Percentiles rank a stretch among this genome's conserved stretches.
phyloP scores from a whole-genome alignment of 495 filamentous ascomycete species.

The Tuber indicum region DNA sequence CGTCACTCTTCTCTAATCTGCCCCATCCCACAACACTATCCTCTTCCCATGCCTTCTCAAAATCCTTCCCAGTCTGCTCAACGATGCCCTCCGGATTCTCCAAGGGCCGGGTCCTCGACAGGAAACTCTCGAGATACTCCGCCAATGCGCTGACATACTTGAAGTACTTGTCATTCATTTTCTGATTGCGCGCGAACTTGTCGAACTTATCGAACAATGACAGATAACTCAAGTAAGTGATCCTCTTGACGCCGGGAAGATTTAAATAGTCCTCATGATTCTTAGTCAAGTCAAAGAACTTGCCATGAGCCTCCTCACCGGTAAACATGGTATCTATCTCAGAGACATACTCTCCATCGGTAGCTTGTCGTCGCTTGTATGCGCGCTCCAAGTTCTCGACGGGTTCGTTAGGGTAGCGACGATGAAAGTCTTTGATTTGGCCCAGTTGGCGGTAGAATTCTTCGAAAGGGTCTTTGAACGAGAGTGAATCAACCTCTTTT shows the following conservation, averaged over 20 bases:
- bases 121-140: slow-evolving; percentile 76
- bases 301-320: slow-evolving; percentile 85
- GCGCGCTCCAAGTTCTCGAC: slow-evolving; percentile 91
- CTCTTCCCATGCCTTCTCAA: slow-evolving; percentile 72
- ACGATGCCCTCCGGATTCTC: slow-evolving; percentile 78
- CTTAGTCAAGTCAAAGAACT: slow-evolving; percentile 77
- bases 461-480: slow-evolving; percentile 81
- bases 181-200: slow-evolving; percentile 67
- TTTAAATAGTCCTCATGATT: slow-evolving; percentile 87
- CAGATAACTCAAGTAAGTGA: slow-evolving; percentile 86
- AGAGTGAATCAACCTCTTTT: slow-evolving; percentile 75
- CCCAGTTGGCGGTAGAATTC: slow-evolving; percentile 82
- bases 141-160: slow-evolving; percentile 73
- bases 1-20: slow-evolving; percentile 49
- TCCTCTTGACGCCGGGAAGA: slow-evolving; percentile 69
- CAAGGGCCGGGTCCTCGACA: slow-evolving; percentile 70
- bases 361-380: slow-evolving; percentile 64
- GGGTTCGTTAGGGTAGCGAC: slow-evolving; percentile 85
- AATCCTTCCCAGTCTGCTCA: slow-evolving; percentile 66
- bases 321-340: slow-evolving; percentile 89
- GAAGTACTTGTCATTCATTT: slow-evolving; percentile 86
- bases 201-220: slow-evolving; percentile 80
- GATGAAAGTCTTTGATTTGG: slow-evolving; percentile 77
- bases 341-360: slow-evolving; percentile 56
- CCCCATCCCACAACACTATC: slow-evolving; percentile 77